Conservation (phyloP, 345 rosid species). For the Anacardium occidentale region DNA sequence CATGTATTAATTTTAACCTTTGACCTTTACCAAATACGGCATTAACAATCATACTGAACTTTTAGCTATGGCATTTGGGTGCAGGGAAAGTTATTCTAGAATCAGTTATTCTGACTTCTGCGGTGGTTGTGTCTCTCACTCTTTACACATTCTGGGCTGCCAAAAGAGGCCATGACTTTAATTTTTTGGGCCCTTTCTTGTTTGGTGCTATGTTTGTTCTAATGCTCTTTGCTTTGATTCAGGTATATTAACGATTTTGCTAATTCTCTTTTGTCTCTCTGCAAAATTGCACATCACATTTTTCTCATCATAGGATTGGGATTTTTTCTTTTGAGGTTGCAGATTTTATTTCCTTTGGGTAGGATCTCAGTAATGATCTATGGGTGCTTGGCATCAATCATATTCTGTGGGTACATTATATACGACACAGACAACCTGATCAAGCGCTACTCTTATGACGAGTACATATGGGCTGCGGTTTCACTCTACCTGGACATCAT, state of each 20-base stretch:
- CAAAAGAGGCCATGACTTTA: constrained; percentile 81
- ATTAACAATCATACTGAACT: too few species aligned
- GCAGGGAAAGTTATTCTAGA: constrained; percentile 83
- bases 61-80: not conserved
- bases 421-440: constrained; percentile 57
- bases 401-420: constrained; percentile 52
- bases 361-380: constrained; percentile 41
- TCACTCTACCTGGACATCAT: constrained; percentile 59
- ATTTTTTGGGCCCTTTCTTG: constrained; percentile 88
- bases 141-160: constrained; percentile 97
- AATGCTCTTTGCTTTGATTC: constrained; percentile 67
- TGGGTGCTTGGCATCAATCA: constrained; percentile 43
- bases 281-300: not conserved
- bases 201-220: constrained; percentile 70
- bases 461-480: constrained; percentile 69
- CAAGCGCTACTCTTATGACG: constrained; percentile 56
- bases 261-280: not conserved
- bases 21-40: not conserved
- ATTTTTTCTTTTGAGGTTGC: constrained; percentile 16
- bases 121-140: constrained; percentile 72
- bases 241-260: constrained; percentile 35
- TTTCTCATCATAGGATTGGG: not conserved
- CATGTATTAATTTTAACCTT: not conserved
- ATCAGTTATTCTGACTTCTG: constrained; percentile 67
- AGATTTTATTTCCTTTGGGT: constrained; percentile 48